Percentiles rank a stretch among this genome's conserved stretches.
phyloP scores from a whole-genome alignment of 2,329 filamentous ascomycete species.

The Pyricularia sp. region DNA sequence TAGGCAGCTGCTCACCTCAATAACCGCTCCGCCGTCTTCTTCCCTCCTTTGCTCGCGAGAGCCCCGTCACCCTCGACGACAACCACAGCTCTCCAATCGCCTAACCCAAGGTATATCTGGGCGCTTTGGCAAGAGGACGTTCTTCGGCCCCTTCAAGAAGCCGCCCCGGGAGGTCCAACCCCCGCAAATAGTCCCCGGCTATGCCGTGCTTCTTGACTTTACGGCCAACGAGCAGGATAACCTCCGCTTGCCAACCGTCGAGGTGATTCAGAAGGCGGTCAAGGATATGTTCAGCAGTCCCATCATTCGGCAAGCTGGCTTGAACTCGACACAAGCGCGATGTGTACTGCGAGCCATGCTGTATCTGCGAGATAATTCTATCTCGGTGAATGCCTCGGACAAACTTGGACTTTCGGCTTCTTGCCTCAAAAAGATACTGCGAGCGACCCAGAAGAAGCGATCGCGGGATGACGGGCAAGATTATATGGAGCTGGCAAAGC shows the following conservation, averaged over 20 bases:
- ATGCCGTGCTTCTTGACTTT: conserved; percentile 62
- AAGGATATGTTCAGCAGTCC: conserved; percentile 53
- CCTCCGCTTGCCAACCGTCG: conserved; percentile 51
- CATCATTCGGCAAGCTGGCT: conserved; percentile 30
- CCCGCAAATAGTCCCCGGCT: conserved; percentile 58
- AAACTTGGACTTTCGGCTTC: not conserved
- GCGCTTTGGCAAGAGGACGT: conserved; percentile 33
- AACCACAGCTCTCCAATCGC: not conserved
- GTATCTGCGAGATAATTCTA: conserved; percentile 52
- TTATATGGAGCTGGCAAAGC: conserved; percentile 37
- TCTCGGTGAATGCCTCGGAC: conserved; percentile 11
- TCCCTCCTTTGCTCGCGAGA: conserved; percentile 6
- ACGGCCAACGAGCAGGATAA: conserved; percentile 52
- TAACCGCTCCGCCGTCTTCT: conserved; percentile 7
- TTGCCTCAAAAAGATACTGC: not conserved
- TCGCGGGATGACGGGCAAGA: conserved; percentile 32
- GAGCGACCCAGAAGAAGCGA: conserved; percentile 25
- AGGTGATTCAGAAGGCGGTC: conserved; percentile 58
- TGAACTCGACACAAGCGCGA: conserved; percentile 61
- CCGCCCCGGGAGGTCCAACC: conserved; percentile 50
- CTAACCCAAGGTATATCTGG: conserved; percentile 6
- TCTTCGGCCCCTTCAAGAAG: conserved; percentile 54
- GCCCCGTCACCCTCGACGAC: not conserved
- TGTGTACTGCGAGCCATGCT: conserved; percentile 39
- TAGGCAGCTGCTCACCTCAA: conserved; percentile 8